Conservation (phyloP, 2,329 filamentous ascomycete species). For the Phialocephala sp. region DNA sequence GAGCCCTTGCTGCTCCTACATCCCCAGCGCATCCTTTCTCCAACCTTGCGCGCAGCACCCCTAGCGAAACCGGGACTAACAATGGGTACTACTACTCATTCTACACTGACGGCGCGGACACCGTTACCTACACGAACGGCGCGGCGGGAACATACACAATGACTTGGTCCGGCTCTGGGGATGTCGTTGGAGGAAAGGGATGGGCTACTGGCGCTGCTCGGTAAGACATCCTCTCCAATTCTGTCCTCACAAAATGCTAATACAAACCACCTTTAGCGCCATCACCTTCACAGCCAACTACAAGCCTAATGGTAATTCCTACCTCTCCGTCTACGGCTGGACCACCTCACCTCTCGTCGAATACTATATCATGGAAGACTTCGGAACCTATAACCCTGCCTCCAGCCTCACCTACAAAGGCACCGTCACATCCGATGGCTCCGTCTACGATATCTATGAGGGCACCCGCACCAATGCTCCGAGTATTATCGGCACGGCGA, state of each 20-base stretch:
- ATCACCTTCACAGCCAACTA: conserved; percentile 51
- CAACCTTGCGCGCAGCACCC: conserved; percentile 35
- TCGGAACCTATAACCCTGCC: conserved; percentile 56
- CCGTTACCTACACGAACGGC: conserved; percentile 61
- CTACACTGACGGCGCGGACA: conserved; percentile 59
- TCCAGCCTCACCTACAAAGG: conserved; percentile 55
- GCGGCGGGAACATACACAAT: conserved; percentile 56
- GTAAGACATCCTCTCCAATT: conserved; percentile 21
- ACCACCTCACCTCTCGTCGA: conserved; percentile 40
- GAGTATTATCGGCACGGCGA: conserved; percentile 56
- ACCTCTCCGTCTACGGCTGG: conserved; percentile 65
- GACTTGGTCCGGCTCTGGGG: conserved; percentile 51
- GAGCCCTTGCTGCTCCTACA: neutral
- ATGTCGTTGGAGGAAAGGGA: conserved; percentile 57
- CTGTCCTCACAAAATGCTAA: neutral
- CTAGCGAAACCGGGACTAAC: conserved; percentile 55
- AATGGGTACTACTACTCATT: conserved; percentile 66
- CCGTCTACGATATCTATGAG: conserved; percentile 55
- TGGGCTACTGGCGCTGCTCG: conserved; percentile 49
- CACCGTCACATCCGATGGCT: conserved; percentile 56
- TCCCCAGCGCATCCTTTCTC: neutral
- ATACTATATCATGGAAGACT: conserved; percentile 61
- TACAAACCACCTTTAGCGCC: conserved; percentile 27
- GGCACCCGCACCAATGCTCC: conserved; percentile 45
- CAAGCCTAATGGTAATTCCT: conserved; percentile 50